Conservation (phyloP, 192 early-diverging fungal genomes). For the Coemansia sp. region DNA sequence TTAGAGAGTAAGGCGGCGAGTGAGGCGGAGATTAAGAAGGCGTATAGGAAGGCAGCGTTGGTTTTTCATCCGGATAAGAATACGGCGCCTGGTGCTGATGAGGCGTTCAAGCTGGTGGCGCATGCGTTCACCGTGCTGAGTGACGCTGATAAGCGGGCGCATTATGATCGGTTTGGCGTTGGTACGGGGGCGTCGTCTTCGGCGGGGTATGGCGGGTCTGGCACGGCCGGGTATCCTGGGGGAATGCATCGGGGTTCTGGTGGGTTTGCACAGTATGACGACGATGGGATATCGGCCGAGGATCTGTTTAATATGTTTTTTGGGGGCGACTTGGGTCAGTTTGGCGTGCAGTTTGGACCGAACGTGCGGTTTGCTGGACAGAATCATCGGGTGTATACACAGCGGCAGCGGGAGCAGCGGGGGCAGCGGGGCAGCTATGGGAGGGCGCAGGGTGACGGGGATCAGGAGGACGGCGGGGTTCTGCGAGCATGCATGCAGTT, state of each 20-base stretch:
- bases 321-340: conserved; percentile 61
- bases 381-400: not conserved
- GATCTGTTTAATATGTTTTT: conserved; percentile 98
- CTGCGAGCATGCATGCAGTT: conserved; percentile 65
- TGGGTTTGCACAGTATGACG: conserved; percentile 36
- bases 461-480: conserved; percentile 1
- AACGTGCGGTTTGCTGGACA: conserved; percentile 6
- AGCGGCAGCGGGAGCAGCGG: conserved; percentile 36
- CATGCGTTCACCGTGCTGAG: conserved; percentile 88
- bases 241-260: conserved; percentile 3
- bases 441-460: conserved; percentile 1
- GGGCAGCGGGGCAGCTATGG: conserved; percentile 22
- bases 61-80: conserved; percentile 97
- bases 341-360: conserved; percentile 42
- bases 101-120: conserved; percentile 94
- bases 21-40: conserved; percentile 85
- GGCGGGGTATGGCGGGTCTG: no score
- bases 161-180: conserved; percentile 83
- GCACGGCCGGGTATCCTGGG: not conserved
- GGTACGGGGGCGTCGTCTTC: conserved; percentile 8
- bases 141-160: conserved; percentile 76
- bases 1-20: conserved; percentile 66
- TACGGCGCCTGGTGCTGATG: conserved; percentile 89
- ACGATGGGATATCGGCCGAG: conserved; percentile 84
- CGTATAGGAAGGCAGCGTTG: conserved; percentile 92